Conservation (phyloP, 106 monocot genomes). For the Vanilla planifolia region DNA sequence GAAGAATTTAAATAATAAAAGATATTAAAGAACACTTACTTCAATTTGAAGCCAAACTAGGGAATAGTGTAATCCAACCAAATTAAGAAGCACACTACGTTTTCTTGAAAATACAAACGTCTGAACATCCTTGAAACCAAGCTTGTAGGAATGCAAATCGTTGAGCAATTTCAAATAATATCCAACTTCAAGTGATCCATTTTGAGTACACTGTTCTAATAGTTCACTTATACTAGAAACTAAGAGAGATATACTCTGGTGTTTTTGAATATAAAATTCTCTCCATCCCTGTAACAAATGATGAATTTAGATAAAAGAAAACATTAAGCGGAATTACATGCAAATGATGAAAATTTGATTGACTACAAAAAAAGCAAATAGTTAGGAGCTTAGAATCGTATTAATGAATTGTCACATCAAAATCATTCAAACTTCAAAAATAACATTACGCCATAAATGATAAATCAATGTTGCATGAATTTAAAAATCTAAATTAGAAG, state of each 20-base stretch:
- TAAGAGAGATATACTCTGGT: conserved; percentile 28
- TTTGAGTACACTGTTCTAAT: conserved; percentile 41
- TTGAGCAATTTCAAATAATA: conserved; percentile 58
- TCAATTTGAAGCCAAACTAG: conserved; percentile 34
- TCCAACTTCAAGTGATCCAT: conserved; percentile 69
- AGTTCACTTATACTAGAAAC: conserved; percentile 31
- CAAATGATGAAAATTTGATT: neutral
- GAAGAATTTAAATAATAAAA: neutral
- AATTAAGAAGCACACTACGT: conserved; percentile 57
- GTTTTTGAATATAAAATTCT: conserved; percentile 40
- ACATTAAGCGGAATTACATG: neutral
- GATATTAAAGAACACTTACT: conserved; percentile 30
- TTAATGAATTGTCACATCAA: no score
- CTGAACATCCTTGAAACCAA: conserved; percentile 65
- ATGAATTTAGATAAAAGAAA: neutral
- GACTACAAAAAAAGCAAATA: neutral
- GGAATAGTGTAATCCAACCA: conserved; percentile 60
- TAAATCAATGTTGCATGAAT: no score
- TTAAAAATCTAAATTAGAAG: no score
- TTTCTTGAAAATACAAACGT: conserved; percentile 43
- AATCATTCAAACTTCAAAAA: no score
- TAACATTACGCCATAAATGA: no score
- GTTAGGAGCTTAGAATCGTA: no score
- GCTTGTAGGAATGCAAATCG: conserved; percentile 23
- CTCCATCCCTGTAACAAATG: conserved; percentile 60